A percentile compares a stretch with the other conserved stretches of the same genome.
Conservation (phyloP, 495 filamentous ascomycete species). For the Xylaria cubensis region DNA sequence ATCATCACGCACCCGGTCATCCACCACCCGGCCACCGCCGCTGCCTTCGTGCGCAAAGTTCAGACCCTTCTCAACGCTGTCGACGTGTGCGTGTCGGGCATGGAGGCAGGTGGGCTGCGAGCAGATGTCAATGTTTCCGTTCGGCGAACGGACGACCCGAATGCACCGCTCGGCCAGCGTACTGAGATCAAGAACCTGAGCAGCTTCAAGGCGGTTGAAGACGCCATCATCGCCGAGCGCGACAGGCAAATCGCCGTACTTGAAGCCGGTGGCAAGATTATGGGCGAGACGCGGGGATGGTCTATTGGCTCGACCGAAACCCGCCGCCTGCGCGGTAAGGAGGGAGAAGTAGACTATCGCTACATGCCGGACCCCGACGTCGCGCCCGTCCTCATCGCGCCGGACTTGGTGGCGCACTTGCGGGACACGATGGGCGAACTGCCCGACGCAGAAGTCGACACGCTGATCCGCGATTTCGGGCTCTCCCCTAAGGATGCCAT, state of each 20-base stretch:
- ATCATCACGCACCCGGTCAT: constrained; percentile 92
- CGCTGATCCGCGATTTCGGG: constrained; percentile 64
- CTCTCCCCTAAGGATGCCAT: constrained; percentile 87
- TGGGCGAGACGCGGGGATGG: constrained; percentile 94
- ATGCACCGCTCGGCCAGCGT: constrained; percentile 72
- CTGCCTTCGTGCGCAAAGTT: constrained; percentile 85
- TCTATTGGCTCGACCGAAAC: constrained; percentile 78
- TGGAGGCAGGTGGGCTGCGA: constrained; percentile 90
- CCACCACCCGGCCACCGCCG: constrained; percentile 82
- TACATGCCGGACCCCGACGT: constrained; percentile 99
- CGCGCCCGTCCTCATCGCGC: constrained; percentile 74
- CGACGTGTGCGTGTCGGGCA: constrained; percentile 82
- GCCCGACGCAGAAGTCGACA: constrained; percentile 71
- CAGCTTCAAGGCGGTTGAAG: constrained; percentile 92
- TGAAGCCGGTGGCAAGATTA: constrained; percentile 76
- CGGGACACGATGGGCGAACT: constrained; percentile 64
- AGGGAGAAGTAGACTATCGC: constrained; percentile 95
- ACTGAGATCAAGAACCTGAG: constrained; percentile 98
- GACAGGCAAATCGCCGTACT: constrained; percentile 84
- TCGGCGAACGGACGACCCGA: constrained; percentile 54
- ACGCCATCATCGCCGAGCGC: constrained; percentile 89
- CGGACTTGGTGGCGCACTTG: constrained; percentile 70
- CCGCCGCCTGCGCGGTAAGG: constrained; percentile 85
- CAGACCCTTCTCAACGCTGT: constrained; percentile 81
- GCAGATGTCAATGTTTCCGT: constrained; percentile 97